A percentile compares a stretch with the other conserved stretches of the same genome.
Evolutionary conservation across 1,284 basidiomycete genomes (phyloP).

Genomic region (Anthracocystis walkeri): DNA sequence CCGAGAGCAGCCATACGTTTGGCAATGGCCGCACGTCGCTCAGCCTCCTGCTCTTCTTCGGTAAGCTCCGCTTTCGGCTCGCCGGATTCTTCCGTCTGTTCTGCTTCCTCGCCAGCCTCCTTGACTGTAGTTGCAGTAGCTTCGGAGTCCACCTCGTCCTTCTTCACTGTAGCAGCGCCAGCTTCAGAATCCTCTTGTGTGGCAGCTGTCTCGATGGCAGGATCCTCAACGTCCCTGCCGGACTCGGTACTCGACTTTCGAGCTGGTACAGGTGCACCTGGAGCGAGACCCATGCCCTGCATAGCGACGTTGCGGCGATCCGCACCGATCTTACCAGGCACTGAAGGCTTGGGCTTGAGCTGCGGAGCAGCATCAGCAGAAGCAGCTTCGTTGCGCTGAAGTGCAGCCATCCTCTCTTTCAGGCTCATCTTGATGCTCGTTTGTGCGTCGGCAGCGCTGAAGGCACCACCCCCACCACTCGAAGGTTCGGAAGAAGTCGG

Average conservation of each 20-base stretch:
- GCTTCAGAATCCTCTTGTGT: slow-evolving; percentile 3
- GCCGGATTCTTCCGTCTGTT: slow-evolving; percentile 12
- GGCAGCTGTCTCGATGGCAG: slow-evolving; percentile 1
- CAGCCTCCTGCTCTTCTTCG: slow-evolving; percentile 59
- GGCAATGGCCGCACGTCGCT: slow-evolving; percentile 59
- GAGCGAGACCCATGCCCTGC: slow-evolving; percentile 53
- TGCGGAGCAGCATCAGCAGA: slow-evolving; percentile 38
- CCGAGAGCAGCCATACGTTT: slow-evolving; percentile 66
- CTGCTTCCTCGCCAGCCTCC: slow-evolving; percentile 14
- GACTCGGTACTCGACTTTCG: slow-evolving; percentile 28
- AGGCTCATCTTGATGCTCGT: slow-evolving; percentile 68
- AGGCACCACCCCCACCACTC: slow-evolving; percentile 30
- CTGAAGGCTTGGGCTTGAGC: slow-evolving; percentile 39
- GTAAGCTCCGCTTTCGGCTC: slow-evolving; percentile 35
- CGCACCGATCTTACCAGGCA: slow-evolving; percentile 49
- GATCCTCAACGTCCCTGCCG: slow-evolving; percentile 5
- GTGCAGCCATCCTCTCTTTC: slow-evolving; percentile 68
- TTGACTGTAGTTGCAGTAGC: slow-evolving; percentile 4
- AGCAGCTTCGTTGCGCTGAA: slow-evolving; percentile 59
- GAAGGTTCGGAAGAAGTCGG: slow-evolving; percentile 25
- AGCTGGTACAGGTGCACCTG: slow-evolving; percentile 17
- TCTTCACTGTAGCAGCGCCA: not conserved
- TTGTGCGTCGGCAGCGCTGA: slow-evolving; percentile 65
- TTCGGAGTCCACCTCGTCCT: slow-evolving; percentile 3
- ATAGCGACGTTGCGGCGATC: slow-evolving; percentile 49